Evolutionary conservation across 2,329 filamentous ascomycete genomes (phyloP), one percentile per base, ranked within the genome.

Genomic region (Trichocomaceae sp.): DNA sequence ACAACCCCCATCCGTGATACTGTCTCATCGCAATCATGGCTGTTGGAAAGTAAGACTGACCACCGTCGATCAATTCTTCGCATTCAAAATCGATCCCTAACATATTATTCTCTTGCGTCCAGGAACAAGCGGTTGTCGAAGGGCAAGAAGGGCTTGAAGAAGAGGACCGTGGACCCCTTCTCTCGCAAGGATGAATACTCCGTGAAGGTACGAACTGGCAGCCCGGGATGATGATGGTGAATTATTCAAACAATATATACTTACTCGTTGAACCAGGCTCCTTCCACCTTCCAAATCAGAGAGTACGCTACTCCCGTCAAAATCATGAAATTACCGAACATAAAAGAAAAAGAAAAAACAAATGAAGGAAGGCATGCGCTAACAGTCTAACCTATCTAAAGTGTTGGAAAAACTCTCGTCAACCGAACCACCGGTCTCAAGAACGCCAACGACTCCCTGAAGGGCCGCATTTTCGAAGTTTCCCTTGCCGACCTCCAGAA

Each of bases 61-160:
- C n/a, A n/a, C 26, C 12, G 31, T 42, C 39, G 9, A 31, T 47
- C 39, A n/a, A 31, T 50, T 47, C 22, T 46, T 17, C 10, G 37
- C 8, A 29, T 42, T 13, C 46, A 17, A 29, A 45, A 22, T 19
- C 9, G 19, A 26, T n/a, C 13, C 35, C 41, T 52, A 39, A 50
- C 17, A 33, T 7, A 26, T n/a, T 31, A 20, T 37, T 51, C 8
- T 31, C 17, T 44, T 33, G 47, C 47, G 56, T 56, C 26, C 68
- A 90, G 87, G 89, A 99, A 99, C 87, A 99, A 99, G 90, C 90
- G 93, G 84, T 86, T 99, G 83, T 97, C 93, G 66, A 99, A 99
- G 86, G 93, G 93, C 82, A 99, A 97, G 90, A 99, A 99, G 86
- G 92, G 93, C 79, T 84, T 97, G 77, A 97, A 97, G 90, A 97